These are phyloP conservation scores for Termitomyces titanicus DNA, from an alignment of 768 basidiomycete genomes.

Conservation along the genomic window DNA sequence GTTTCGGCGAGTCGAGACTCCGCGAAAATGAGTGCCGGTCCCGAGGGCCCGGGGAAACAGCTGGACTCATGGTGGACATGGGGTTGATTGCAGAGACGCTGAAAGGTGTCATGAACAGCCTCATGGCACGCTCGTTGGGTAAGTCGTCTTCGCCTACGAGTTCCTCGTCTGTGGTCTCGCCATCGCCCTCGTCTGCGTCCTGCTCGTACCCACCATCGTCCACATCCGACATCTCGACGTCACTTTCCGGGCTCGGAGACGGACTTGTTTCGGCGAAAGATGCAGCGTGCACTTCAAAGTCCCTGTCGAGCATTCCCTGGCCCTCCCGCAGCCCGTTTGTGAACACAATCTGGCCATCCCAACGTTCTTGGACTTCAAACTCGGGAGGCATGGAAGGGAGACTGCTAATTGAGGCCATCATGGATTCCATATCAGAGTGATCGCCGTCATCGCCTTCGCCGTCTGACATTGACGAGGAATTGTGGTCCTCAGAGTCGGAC, in stretches of 20 bases:
- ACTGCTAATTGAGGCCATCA: conserved; percentile 25
- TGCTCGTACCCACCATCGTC: conserved; percentile 46
- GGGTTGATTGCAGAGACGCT: conserved; percentile 68
- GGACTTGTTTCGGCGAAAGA: conserved; percentile 48
- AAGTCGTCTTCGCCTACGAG: conserved; percentile 73
- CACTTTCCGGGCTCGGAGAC: conserved; percentile 47
- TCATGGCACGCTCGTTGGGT: conserved; percentile 74
- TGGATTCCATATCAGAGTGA: conserved; percentile 38
- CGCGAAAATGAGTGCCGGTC: conserved; percentile 26
- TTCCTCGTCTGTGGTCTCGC: conserved; percentile 83
- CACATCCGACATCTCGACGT: conserved; percentile 44
- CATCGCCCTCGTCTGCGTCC: conserved; percentile 51
- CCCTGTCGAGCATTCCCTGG: conserved; percentile 58
- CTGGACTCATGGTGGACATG: conserved; percentile 67
- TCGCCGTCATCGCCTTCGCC: conserved; percentile 41
- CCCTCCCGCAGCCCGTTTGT: conserved; percentile 60
- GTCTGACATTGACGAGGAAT: conserved; percentile 22
- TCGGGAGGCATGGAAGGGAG: conserved; percentile 33
- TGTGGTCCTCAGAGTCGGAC: conserved; percentile 47
- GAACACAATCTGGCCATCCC: conserved; percentile 75
- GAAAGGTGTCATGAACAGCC: conserved; percentile 62
- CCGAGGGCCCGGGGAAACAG: conserved; percentile 40
- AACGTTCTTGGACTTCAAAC: conserved; percentile 69
- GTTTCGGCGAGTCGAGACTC: conserved; percentile 44
- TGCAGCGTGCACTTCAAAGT: conserved; percentile 64